Evolutionary conservation across 345 rosid species (phyloP).

Genomic region (Draba incana): DNA sequence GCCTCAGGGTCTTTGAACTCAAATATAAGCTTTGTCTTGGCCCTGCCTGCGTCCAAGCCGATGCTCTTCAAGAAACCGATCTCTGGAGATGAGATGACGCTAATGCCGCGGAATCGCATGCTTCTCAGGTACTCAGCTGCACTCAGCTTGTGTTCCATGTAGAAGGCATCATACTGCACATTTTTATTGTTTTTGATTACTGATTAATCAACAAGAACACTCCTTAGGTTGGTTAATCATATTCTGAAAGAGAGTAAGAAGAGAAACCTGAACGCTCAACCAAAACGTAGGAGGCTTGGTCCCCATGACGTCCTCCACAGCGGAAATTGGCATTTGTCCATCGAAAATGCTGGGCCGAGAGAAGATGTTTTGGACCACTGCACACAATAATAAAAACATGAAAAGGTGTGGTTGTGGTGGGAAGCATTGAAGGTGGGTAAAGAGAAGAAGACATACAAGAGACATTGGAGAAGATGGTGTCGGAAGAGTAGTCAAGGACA

Average conservation of each 20-base stretch:
- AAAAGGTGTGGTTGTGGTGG: constrained; percentile 7
- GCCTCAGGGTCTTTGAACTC: constrained; percentile 50
- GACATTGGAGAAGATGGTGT: constrained; percentile 49
- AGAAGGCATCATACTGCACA: constrained; percentile 68
- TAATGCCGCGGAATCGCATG: constrained; percentile 21
- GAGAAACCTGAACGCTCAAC: constrained; percentile 74
- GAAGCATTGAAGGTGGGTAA: constrained; percentile 1
- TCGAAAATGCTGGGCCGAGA: constrained; percentile 63
- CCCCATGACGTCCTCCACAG: constrained; percentile 55
- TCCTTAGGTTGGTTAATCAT: constrained; percentile 10
- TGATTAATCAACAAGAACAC: constrained; percentile 36
- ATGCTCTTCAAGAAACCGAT: constrained; percentile 67
- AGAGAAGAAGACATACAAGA: constrained; percentile 45
- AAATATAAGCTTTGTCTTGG: constrained; percentile 57
- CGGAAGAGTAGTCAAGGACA: constrained; percentile 49
- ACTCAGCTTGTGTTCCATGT: constrained; percentile 57
- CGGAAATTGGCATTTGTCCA: constrained; percentile 40
- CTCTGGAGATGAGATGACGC: constrained; percentile 70
- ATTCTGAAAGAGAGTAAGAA: constrained; percentile 12
- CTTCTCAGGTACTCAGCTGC: constrained; percentile 42
- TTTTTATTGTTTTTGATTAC: constrained; percentile 11
- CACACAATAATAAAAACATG: constrained; percentile 13
- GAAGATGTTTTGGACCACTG: constrained; percentile 64
- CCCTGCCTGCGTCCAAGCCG: constrained; percentile 44
- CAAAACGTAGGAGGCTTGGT: constrained; percentile 56